phyloP scores from a whole-genome alignment of 306 rosid species.

The Vigna unguiculata region DNA sequence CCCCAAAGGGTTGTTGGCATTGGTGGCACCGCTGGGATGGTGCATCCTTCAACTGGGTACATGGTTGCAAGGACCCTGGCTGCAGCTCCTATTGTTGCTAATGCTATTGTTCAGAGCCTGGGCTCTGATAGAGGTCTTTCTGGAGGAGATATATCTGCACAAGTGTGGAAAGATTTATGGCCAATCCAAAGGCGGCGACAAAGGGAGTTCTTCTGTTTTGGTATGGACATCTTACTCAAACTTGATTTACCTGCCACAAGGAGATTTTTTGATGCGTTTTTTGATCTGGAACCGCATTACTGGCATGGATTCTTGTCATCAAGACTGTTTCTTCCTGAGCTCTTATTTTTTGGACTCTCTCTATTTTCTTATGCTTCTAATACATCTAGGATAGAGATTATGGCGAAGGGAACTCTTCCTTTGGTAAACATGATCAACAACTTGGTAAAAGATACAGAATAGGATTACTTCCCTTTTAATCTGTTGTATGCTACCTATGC shows the following conservation, averaged over 20 bases:
- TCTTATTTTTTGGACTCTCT: slow-evolving; percentile 76
- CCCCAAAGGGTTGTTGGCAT: slow-evolving; percentile 96
- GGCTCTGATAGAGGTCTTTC: slow-evolving; percentile 63
- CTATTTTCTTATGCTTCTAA: slow-evolving; percentile 94
- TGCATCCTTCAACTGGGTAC: slow-evolving; percentile 97
- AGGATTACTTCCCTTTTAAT: slow-evolving; percentile 46
- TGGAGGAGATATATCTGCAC: slow-evolving; percentile 68
- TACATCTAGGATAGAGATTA: slow-evolving; percentile 86
- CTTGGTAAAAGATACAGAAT: slow-evolving; percentile 82
- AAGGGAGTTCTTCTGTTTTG: slow-evolving; percentile 97
- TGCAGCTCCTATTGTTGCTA: slow-evolving; percentile 92
- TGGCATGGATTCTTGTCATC: slow-evolving; percentile 99
- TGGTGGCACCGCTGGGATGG: slow-evolving; percentile 99
- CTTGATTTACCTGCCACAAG: slow-evolving; percentile 87
- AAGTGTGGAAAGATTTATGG: slow-evolving; percentile 95
- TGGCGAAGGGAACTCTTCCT: slow-evolving; percentile 95
- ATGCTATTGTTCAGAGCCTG: slow-evolving; percentile 75
- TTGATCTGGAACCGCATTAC: slow-evolving; percentile 90
- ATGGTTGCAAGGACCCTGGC: slow-evolving; percentile 99
- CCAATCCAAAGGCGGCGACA: slow-evolving; percentile 92
- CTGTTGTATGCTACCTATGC: slow-evolving; percentile 58
- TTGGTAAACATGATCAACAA: slow-evolving; percentile 92
- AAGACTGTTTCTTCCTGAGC: slow-evolving; percentile 91
- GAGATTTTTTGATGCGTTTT: slow-evolving; percentile 91
- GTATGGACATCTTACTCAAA: slow-evolving; percentile 94